Conservation (phyloP, 2,329 filamentous ascomycete genomes). For the Colletotrichum abscissum region DNA sequence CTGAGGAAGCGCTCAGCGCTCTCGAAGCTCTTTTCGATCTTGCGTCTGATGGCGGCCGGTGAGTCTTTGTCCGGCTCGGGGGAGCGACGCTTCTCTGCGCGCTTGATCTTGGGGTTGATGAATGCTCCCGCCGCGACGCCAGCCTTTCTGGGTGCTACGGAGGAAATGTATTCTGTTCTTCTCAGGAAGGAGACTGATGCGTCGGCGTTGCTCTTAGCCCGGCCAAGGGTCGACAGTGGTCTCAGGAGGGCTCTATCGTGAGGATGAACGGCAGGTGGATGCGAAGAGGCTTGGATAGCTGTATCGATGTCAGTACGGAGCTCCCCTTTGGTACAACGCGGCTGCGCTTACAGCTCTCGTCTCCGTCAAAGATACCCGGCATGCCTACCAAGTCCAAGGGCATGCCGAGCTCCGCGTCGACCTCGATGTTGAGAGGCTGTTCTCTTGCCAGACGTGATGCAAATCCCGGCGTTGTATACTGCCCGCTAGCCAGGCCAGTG, state of each 20-base stretch:
- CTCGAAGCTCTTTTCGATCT: slow-evolving; percentile 73
- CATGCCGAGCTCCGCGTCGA: slow-evolving; percentile 98
- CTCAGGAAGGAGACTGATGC: slow-evolving; percentile 92
- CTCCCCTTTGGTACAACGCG: background rate
- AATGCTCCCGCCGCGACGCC: slow-evolving; percentile 54
- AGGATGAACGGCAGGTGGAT: slow-evolving; percentile 79
- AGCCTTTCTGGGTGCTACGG: slow-evolving; percentile 64
- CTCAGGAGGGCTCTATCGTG: slow-evolving; percentile 87
- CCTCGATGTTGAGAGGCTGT: slow-evolving; percentile 95
- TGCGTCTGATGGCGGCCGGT: slow-evolving; percentile 74
- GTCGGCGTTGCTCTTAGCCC: slow-evolving; percentile 77
- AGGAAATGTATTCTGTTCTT: slow-evolving; percentile 93
- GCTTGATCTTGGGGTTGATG: slow-evolving; percentile 44
- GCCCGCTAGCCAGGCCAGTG: slow-evolving; percentile 84
- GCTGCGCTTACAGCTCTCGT: slow-evolving; percentile 82
- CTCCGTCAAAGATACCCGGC: slow-evolving; percentile 93
- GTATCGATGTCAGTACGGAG: slow-evolving; percentile 35
- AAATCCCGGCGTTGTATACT: slow-evolving; percentile 92
- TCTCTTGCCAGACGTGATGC: slow-evolving; percentile 89
- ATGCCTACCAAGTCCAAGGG: slow-evolving; percentile 94
- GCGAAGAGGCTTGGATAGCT: slow-evolving; percentile 86
- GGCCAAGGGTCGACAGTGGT: slow-evolving; percentile 85
- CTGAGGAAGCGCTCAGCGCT: slow-evolving; percentile 64
- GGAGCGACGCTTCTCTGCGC: slow-evolving; percentile 59
- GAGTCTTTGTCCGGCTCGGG: slow-evolving; percentile 70